Base-by-base conservation (phyloP, 441 rosid genomes). In the Erodium chrysanthum region DNA sequence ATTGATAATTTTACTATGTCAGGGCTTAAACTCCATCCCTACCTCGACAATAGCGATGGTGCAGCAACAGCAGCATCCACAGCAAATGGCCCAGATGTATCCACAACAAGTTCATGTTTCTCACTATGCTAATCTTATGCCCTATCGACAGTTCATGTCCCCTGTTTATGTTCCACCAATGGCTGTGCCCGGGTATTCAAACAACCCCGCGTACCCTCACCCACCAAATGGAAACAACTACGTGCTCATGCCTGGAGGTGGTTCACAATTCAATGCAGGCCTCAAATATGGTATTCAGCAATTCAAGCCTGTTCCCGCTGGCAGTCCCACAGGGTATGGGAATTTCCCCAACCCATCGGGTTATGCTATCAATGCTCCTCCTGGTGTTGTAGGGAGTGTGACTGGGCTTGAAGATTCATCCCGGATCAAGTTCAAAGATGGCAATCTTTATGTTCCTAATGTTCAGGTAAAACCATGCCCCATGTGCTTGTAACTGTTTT, bases 221-320 rank as follows among this genome's bases (percentile, higher is more conserved):
- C 96, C 96, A 65, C 82, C 94, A 40, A 88, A 84, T 77, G 94
- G 94, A 68, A 88, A 79, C 78, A 82, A 85, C 76, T 92, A 88
- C 74, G 65, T 88, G 86, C 68, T 92, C 76, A 88, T 92, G 96
- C 92, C 90, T 58, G 96, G 96, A 64, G 86, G 90, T 68, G 78
- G 88, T 77, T 85, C 96, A 61, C 96, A 89, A 77, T 83, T 85
- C 60, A 71, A 78, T 66, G 76, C 92, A 71, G 88, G 92, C 68
- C 82, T 90, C 75, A 92, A 92, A 81, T 92, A 87, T 78, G 98
- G 98, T 25, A 79, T 92, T 64, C 96, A 86, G 81, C 98, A 84
- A 73, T 90, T 74, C 73, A 92, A 92, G 82, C 92, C 90, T 25
- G 86, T 90, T 70, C 92, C 87, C 23, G 78, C 84, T 0, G 84